Conservation (phyloP, 2,329 filamentous ascomycete species). For the Stemphylium beticola region DNA sequence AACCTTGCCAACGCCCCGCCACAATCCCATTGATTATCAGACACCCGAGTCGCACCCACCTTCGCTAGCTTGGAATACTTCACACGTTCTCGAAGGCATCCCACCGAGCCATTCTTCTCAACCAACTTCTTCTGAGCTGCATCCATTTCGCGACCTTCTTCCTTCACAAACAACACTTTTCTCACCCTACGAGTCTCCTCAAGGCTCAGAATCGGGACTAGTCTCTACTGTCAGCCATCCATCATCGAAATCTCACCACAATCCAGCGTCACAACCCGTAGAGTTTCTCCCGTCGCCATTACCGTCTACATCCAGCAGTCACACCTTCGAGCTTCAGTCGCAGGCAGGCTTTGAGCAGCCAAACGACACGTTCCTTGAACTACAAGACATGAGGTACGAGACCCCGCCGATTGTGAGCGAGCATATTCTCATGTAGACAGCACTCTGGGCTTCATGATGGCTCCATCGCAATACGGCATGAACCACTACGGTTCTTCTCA, state of each 20-base stretch:
- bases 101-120: slow-evolving; percentile 29
- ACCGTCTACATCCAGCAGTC: slow-evolving; percentile 29
- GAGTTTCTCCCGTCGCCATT: slow-evolving; percentile 30
- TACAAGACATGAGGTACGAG: slow-evolving; percentile 50
- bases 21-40: slow-evolving; percentile 39
- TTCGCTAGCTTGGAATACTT: slow-evolving; percentile 32
- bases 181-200: slow-evolving; percentile 26
- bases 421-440: slow-evolving; percentile 32
- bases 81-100: slow-evolving; percentile 24
- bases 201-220: slow-evolving; percentile 18
- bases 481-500: slow-evolving; percentile 44
- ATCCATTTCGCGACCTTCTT: slow-evolving; percentile 18
- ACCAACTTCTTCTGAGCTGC: slow-evolving; percentile 19
- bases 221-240: slow-evolving; percentile 16
- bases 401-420: background rate
- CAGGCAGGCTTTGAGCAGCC: slow-evolving; percentile 29
- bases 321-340: slow-evolving; percentile 28
- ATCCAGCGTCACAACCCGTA: slow-evolving; percentile 14
- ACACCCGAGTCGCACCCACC: slow-evolving; percentile 30
- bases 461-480: slow-evolving; percentile 49
- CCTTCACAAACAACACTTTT: slow-evolving; percentile 29
- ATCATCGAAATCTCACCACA: slow-evolving; percentile 22
- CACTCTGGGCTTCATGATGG: slow-evolving; percentile 50
- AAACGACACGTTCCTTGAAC: slow-evolving; percentile 28
- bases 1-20: slow-evolving; percentile 37